Evolutionary conservation across 108 stramenopile species (phyloP).

Genomic region (Fistulifera pelliculosa): DNA sequence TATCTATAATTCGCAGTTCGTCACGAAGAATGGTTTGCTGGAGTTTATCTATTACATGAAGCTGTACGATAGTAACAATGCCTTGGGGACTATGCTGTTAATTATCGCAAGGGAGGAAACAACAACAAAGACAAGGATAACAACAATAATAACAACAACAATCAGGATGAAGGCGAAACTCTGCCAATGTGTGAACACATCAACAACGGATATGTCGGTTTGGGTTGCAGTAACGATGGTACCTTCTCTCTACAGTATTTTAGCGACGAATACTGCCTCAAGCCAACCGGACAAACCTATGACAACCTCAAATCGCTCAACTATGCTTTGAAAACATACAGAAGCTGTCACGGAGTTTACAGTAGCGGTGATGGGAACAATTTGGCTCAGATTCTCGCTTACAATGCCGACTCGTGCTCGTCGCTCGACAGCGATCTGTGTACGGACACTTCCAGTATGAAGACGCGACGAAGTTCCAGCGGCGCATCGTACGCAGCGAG

Average conservation of each 20-base stretch:
- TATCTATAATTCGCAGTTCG: constrained; percentile 36
- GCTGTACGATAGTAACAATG: constrained; percentile 39
- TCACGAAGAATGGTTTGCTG: constrained; percentile 53
- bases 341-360: constrained; percentile 27
- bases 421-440: constrained; percentile 46
- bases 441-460: constrained; percentile 19
- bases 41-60: constrained; percentile 62
- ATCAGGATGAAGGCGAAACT: constrained; percentile 13
- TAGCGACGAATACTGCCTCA: constrained; percentile 63
- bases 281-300: constrained; percentile 45
- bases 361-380: constrained; percentile 1
- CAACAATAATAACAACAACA: constrained; percentile 1
- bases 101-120: background rate
- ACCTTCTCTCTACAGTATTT: constrained; percentile 57
- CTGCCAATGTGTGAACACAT: constrained; percentile 55
- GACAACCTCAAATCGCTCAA: constrained; percentile 46
- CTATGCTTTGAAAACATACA: constrained; percentile 32
- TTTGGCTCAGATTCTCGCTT: constrained; percentile 36
- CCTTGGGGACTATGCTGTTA: constrained; percentile 14
- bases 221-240: constrained; percentile 55
- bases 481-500: constrained; percentile 4
- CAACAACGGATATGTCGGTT: constrained; percentile 50
- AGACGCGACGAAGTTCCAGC: constrained; percentile 10
- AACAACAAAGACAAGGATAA: constrained; percentile 20
- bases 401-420: constrained; percentile 49